A percentile compares a stretch with the other conserved stretches of the same genome.
Conservation (phyloP, 257 asterid species). For the Penstemon barbatus region DNA sequence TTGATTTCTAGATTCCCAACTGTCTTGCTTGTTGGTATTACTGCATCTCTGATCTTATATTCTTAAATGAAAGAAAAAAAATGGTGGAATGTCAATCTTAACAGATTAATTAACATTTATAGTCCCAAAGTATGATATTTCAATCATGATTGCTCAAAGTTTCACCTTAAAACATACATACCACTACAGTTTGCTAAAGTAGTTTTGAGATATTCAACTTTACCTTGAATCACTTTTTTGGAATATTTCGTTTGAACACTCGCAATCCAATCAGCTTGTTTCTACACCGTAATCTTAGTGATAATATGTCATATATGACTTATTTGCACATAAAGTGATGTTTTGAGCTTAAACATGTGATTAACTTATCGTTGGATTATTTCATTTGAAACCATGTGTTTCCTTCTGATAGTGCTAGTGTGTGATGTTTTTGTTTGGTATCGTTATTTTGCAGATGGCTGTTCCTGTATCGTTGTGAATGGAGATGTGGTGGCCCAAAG, state of each 20-base stretch:
- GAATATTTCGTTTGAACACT: conserved; percentile 19
- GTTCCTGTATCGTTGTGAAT: conserved; percentile 85
- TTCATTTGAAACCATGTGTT: too few relatives aligned
- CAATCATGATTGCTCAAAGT: conserved; percentile 9
- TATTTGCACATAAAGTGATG: conserved; percentile 11
- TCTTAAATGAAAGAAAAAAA: neutral
- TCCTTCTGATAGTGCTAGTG: too few relatives aligned
- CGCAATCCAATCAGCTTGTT: conserved; percentile 10
- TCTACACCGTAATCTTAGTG: neutral
- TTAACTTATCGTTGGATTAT: conserved; percentile 11
- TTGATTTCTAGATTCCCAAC: conserved; percentile 7
- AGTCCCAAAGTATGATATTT: neutral
- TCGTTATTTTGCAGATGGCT: conserved; percentile 71
- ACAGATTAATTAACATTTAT: neutral
- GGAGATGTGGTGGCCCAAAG: conserved; percentile 97
- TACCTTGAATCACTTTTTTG: neutral
- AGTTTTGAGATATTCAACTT: neutral
- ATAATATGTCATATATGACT: neutral
- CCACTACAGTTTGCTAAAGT: neutral
- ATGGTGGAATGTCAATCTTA: neutral
- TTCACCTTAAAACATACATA: conserved; percentile 11
- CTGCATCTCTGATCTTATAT: conserved; percentile 10
- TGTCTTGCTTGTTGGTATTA: conserved; percentile 8
- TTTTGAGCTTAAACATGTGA: neutral
- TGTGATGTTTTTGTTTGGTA: too few relatives aligned